Conservation (phyloP, 2,329 filamentous ascomycete genomes). For the Orbilia quercus region DNA sequence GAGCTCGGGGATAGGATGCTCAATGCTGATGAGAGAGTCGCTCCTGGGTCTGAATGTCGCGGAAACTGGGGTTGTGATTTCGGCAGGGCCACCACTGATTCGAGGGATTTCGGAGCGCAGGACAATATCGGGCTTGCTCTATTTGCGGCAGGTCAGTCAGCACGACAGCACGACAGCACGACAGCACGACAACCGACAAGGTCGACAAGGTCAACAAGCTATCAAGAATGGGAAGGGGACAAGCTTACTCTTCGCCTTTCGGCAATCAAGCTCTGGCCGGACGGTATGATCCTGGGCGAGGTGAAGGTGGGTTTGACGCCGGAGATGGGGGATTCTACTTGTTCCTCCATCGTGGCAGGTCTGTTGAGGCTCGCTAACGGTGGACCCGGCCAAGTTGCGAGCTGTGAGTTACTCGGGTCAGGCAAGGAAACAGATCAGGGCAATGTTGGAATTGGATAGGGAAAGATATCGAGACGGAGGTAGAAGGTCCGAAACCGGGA, state of each 20-base stretch:
- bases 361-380: constrained; percentile 25
- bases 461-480: too few species aligned
- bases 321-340: constrained; percentile 46
- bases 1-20: constrained; percentile 45
- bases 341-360: constrained; percentile 39
- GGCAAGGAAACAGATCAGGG: neutral
- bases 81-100: constrained; percentile 46
- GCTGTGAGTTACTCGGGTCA: neutral
- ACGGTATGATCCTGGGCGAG: constrained; percentile 19
- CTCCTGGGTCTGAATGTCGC: constrained; percentile 50
- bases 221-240: neutral
- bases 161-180: too few species aligned
- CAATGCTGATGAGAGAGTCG: constrained; percentile 46
- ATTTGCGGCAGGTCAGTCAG: constrained; percentile 7
- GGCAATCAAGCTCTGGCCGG: constrained; percentile 52
- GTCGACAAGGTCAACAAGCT: too few species aligned
- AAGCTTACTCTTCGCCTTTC: constrained; percentile 41
- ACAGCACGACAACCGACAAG: too few species aligned
- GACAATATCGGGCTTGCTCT: constrained; percentile 55
- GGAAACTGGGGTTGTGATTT: constrained; percentile 54
- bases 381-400: constrained; percentile 2
- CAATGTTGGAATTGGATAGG: neutral
- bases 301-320: constrained; percentile 52
- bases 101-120: constrained; percentile 50
- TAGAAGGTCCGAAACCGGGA: constrained; percentile 7